These are phyloP conservation scores for Coemansia sp. DNA, from an alignment of 192 early-diverging fungal genomes.

Conservation along the genomic window DNA sequence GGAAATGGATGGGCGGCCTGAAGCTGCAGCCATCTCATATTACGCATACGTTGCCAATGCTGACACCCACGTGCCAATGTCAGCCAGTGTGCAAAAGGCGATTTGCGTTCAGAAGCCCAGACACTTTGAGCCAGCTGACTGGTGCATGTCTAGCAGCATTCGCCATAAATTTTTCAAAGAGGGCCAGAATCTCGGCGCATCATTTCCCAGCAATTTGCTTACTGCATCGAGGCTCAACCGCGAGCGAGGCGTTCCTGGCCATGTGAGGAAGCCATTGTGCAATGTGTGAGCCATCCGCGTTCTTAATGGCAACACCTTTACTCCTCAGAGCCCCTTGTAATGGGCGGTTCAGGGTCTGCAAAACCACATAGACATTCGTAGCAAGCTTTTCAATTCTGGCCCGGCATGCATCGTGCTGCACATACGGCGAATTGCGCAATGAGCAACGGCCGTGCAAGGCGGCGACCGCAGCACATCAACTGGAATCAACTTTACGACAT, in stretches of 20 bases:
- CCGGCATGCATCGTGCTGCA: background rate
- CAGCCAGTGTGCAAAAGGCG: background rate
- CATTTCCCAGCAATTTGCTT: background rate
- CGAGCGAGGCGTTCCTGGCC: background rate
- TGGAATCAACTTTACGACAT: background rate
- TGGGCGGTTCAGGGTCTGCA: background rate
- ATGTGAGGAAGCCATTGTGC: background rate
- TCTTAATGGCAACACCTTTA: background rate
- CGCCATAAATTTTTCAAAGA: background rate
- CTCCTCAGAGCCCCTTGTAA: background rate
- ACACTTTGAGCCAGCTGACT: background rate
- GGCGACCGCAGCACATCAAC: background rate
- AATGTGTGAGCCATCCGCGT: background rate
- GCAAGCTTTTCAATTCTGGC: background rate
- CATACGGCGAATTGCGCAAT: background rate
- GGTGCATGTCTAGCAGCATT: background rate
- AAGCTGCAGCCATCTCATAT: background rate
- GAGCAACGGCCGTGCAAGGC: background rate
- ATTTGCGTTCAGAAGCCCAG: background rate
- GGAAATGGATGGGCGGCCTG: background rate
- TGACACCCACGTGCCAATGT: conserved; percentile 4
- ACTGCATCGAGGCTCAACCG: background rate
- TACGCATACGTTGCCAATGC: background rate
- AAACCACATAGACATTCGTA: background rate
- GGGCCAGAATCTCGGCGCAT: background rate